Evolutionary conservation across 2,329 filamentous ascomycete genomes (phyloP).

Genomic region (Ceratocystis variospora): DNA sequence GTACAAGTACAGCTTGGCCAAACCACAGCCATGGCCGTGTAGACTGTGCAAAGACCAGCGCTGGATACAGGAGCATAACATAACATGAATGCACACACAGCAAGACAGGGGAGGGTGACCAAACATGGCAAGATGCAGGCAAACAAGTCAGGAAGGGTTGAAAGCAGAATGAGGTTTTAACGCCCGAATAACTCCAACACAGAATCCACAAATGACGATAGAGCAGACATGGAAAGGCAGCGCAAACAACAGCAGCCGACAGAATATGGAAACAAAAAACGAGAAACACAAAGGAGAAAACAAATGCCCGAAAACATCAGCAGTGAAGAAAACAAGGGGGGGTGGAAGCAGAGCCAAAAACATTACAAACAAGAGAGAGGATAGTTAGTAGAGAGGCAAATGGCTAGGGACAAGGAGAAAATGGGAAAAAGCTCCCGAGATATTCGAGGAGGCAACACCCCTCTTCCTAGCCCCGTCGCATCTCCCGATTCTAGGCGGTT

Average conservation of each 20-base stretch:
- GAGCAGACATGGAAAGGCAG: not conserved
- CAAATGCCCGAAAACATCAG: slow-evolving; percentile 1
- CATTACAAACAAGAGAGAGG: no score
- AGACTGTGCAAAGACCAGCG: not conserved
- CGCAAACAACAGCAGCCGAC: slow-evolving; percentile 8
- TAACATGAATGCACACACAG: not conserved
- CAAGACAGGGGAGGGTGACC: not conserved
- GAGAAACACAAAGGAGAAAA: not conserved
- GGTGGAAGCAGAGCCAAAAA: not conserved
- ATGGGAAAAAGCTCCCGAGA: no score
- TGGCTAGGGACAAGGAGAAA: no score
- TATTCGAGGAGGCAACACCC: no score
- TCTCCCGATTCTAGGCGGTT: not conserved
- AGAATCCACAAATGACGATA: slow-evolving; percentile 9
- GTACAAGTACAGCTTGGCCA: no score
- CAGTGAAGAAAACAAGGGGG: not conserved
- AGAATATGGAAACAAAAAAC: slow-evolving; percentile 4
- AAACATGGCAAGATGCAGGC: not conserved
- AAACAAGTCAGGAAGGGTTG: not conserved
- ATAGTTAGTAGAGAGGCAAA: no score
- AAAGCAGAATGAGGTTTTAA: slow-evolving; percentile 9
- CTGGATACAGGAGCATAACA: not conserved
- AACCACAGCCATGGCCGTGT: not conserved
- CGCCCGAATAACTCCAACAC: slow-evolving; percentile 2
- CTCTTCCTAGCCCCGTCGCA: no score